Conservation (phyloP, 2,329 filamentous ascomycete species). For the Elsinoe necatrix region DNA sequence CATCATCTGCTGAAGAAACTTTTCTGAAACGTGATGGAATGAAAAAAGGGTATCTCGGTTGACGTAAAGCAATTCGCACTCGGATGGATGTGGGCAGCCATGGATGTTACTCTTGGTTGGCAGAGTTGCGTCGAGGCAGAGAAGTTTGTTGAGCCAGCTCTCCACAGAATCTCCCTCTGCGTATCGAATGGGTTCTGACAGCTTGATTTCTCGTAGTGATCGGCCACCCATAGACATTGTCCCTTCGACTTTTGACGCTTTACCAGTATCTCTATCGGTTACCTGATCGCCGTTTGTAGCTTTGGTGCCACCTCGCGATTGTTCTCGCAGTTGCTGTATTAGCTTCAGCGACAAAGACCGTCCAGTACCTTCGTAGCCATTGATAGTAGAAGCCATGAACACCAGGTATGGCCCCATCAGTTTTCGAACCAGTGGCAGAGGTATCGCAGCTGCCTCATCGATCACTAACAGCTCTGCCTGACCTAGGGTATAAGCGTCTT, state of each 20-base stretch:
- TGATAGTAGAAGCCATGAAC: conserved; percentile 99
- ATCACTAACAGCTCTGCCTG: conserved; percentile 95
- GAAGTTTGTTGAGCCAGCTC: conserved; percentile 88
- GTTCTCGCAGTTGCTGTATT: conserved; percentile 92
- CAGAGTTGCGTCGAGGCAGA: conserved; percentile 88
- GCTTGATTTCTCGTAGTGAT: conserved; percentile 80
- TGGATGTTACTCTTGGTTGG: conserved; percentile 66
- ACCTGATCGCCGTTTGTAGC: conserved; percentile 53
- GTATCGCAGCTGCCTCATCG: conserved; percentile 94
- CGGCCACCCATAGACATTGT: conserved; percentile 56
- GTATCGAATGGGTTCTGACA: conserved; percentile 92
- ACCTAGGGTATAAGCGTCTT: conserved; percentile 88
- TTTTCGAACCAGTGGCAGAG: conserved; percentile 82
- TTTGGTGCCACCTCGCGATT: conserved; percentile 61
- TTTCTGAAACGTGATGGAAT: conserved; percentile 93
- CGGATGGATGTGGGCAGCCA: conserved; percentile 80
- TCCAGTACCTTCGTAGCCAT: conserved; percentile 95
- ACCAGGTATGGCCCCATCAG: conserved; percentile 94
- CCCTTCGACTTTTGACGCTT: conserved; percentile 55
- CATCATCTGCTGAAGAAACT: conserved; percentile 97
- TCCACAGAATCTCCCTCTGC: conserved; percentile 84
- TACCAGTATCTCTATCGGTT: conserved; percentile 71
- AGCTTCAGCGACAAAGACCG: conserved; percentile 90
- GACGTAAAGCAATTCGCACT: conserved; percentile 86
- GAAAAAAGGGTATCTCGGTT: conserved; percentile 98